Conservation (phyloP, 768 basidiomycete species). For the Ramaria sp. region DNA sequence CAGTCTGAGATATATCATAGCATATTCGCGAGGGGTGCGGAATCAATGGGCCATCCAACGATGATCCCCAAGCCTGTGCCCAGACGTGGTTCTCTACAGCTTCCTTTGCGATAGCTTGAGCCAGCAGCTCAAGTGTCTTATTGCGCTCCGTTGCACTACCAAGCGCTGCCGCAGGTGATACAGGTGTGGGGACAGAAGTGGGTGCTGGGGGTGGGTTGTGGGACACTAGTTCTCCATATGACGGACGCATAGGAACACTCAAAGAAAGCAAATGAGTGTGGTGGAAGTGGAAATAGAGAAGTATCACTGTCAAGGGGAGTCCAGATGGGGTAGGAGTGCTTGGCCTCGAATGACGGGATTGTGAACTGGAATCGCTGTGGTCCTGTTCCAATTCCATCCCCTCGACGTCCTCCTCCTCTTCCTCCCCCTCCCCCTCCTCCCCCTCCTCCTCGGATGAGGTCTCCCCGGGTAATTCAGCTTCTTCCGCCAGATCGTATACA, state of each 20-base stretch:
- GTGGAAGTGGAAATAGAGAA: constrained; percentile 59
- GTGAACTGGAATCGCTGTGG: constrained; percentile 3
- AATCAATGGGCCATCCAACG: background rate
- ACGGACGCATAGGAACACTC: constrained; percentile 48
- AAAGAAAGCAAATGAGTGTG: constrained; percentile 53
- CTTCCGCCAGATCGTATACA: constrained; percentile 22
- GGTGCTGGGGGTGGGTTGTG: constrained; percentile 28
- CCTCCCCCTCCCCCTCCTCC: constrained; percentile 24
- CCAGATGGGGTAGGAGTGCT: constrained; percentile 63
- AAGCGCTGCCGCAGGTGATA: constrained; percentile 66
- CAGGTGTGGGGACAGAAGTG: constrained; percentile 68
- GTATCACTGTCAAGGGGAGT: constrained; percentile 56
- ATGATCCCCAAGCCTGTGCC: constrained; percentile 45
- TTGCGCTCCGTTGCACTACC: constrained; percentile 55
- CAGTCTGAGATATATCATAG: background rate
- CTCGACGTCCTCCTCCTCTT: constrained; percentile 26
- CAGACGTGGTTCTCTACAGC: constrained; percentile 65
- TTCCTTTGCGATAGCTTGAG: constrained; percentile 51
- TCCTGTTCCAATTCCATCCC: constrained; percentile 20
- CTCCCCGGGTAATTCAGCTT: constrained; percentile 24
- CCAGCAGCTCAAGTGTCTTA: constrained; percentile 58
- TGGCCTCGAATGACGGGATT: constrained; percentile 35
- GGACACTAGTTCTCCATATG: constrained; percentile 39
- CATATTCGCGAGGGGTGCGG: background rate
- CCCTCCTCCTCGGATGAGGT: constrained; percentile 31